A percentile compares a stretch with the other conserved stretches of the same genome.
Evolutionary conservation across 2,329 filamentous ascomycete species (phyloP).

Genomic region (Colletotrichum orbiculare): DNA sequence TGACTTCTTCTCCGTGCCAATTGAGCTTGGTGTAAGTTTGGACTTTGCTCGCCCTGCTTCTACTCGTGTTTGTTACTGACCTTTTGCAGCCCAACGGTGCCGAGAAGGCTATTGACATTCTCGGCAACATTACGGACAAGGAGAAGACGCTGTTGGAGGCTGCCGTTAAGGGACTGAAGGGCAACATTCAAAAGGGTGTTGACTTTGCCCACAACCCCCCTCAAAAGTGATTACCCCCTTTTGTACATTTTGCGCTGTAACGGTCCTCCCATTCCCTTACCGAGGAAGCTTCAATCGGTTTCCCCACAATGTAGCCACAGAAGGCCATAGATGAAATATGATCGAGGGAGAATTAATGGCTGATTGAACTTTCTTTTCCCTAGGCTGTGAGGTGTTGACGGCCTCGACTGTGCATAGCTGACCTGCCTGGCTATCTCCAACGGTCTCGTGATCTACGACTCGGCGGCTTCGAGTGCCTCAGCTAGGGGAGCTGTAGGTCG

Average conservation of each 20-base stretch:
- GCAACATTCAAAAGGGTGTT: conserved; percentile 95
- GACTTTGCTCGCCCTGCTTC: conserved; percentile 11
- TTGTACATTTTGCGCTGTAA: conserved; percentile 29
- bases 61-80: conserved; percentile 40
- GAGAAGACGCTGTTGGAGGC: conserved; percentile 89
- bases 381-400: conserved; percentile 44
- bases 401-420: conserved; percentile 24
- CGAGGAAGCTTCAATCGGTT: conserved; percentile 23
- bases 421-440: conserved; percentile 11
- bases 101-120: conserved; percentile 85
- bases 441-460: conserved; percentile 17
- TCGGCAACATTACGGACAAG: conserved; percentile 81
- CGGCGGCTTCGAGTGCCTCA: conserved; percentile 14
- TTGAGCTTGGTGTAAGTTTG: conserved; percentile 89
- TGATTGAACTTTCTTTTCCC: conserved; percentile 42
- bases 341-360: conserved; percentile 40
- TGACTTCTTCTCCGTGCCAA: conserved; percentile 96
- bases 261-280: conserved; percentile 10
- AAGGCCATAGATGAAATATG: conserved; percentile 37
- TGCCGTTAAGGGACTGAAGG: conserved; percentile 81
- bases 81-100: conserved; percentile 77
- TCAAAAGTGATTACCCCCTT: conserved; percentile 77
- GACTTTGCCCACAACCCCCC: conserved; percentile 89
- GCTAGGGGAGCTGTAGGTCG: no score
- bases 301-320: conserved; percentile 38